Conservation (phyloP, 192 early-diverging fungal species). For the Mortierella hygrophila region DNA sequence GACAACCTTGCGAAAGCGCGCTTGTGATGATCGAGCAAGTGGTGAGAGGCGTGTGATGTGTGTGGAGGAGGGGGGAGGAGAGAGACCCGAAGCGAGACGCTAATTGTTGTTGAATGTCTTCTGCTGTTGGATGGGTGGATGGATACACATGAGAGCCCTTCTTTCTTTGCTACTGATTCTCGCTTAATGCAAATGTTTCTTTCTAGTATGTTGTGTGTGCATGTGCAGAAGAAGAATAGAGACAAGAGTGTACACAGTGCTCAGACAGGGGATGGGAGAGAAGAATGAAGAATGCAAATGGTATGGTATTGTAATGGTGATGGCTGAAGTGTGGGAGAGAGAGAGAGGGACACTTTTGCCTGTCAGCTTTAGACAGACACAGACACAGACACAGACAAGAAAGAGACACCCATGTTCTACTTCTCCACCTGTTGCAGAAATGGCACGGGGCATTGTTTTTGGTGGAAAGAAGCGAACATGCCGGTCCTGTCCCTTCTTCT, state of each 20-base stretch:
- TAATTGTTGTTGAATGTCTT: background rate
- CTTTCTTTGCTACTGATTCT: background rate
- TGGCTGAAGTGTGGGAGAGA: background rate
- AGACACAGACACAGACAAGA: no score
- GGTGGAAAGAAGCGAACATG: no score
- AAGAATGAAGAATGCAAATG: background rate
- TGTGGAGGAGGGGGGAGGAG: background rate
- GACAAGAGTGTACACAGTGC: background rate
- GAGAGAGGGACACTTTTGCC: no score
- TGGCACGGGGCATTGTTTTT: no score
- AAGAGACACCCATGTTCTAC: no score
- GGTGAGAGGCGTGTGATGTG: background rate
- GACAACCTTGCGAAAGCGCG: background rate
- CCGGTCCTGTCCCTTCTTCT: no score
- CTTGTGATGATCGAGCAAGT: background rate
- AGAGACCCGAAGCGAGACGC: background rate
- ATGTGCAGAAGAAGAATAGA: background rate
- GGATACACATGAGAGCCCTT: background rate
- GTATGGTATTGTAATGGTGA: no score
- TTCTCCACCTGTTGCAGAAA: no score
- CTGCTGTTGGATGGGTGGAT: background rate
- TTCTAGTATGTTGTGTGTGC: background rate
- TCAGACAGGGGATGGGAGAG: background rate
- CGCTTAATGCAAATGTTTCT: background rate
- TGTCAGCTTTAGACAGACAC: no score